Conservation (phyloP, 176 grass and related monocot genomes). For the Juncus effusus region DNA sequence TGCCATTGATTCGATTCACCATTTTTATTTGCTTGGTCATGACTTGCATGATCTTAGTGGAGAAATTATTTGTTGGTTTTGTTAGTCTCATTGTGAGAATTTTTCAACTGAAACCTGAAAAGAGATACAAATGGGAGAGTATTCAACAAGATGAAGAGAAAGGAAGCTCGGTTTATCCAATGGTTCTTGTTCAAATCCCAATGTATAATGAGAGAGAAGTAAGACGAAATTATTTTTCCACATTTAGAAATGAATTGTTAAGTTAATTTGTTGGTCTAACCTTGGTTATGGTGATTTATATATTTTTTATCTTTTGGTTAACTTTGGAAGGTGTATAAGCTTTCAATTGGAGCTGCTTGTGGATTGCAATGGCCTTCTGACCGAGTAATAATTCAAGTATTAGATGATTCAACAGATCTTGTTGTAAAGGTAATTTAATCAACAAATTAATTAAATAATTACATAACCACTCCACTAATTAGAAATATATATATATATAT, state of each 20-base stretch:
- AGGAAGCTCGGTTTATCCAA: conserved; percentile 32
- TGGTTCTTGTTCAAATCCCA: conserved; percentile 95
- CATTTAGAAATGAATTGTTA: conserved; percentile 1
- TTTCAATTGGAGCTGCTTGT: conserved; percentile 90
- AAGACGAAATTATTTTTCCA: background rate
- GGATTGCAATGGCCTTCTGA: conserved; percentile 65
- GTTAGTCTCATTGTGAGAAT: conserved; percentile 32
- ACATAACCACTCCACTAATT: background rate
- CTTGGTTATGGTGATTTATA: background rate
- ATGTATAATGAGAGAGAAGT: conserved; percentile 99
- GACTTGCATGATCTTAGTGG: conserved; percentile 60
- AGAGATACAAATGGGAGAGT: conserved; percentile 49
- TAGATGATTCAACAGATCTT: conserved; percentile 90
- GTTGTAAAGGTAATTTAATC: conserved; percentile 53
- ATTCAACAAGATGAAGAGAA: conserved; percentile 33
- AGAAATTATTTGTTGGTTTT: conserved; percentile 56
- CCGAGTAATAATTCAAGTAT: conserved; percentile 75
- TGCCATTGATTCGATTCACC: conserved; percentile 35
- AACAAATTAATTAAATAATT: background rate
- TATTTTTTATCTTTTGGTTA: background rate
- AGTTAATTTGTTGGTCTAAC: background rate
- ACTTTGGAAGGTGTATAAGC: conserved; percentile 71
- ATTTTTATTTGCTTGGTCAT: conserved; percentile 42
- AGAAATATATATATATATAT: background rate
- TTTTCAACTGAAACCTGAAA: conserved; percentile 42